A percentile compares a stretch with the other conserved stretches of the same genome.
Evolutionary conservation across 2,329 filamentous ascomycete genomes (phyloP).

Genomic region (Pseudogymnoascus sp.): DNA sequence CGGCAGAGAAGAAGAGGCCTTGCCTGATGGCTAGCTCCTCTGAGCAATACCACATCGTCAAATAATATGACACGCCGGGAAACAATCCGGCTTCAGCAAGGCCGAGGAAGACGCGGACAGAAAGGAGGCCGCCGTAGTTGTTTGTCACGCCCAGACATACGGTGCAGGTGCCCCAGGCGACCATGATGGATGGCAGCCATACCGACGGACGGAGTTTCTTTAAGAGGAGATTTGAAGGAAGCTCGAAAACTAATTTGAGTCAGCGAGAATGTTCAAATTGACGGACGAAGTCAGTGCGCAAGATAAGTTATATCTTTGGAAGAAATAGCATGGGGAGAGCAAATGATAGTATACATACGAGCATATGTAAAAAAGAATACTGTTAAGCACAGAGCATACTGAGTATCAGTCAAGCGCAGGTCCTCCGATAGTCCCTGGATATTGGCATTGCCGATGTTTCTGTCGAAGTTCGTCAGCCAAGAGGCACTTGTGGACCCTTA

Average conservation of each 20-base stretch:
- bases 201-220: constrained; percentile 39
- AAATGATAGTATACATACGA: not conserved
- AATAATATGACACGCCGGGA: constrained; percentile 35
- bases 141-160: constrained; percentile 60
- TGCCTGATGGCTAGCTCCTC: constrained; percentile 43
- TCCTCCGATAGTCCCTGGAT: constrained; percentile 14
- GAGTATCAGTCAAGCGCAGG: constrained; percentile 11
- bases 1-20: constrained; percentile 31
- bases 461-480: constrained; percentile 34
- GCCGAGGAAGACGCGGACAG: constrained; percentile 22
- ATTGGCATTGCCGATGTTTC: constrained; percentile 52
- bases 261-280: not conserved
- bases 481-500: not conserved
- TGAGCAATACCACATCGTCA: constrained; percentile 50
- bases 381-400: constrained; percentile 30
- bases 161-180: constrained; percentile 60
- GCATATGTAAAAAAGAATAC: constrained; percentile 47
- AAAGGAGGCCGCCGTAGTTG: constrained; percentile 55
- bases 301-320: not conserved
- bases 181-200: constrained; percentile 57
- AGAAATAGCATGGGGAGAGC: not conserved
- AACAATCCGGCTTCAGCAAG: constrained; percentile 23
- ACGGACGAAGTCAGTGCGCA: not conserved
- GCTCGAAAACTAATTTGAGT: constrained; percentile 13
- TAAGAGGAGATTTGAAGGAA: constrained; percentile 32